Evolutionary conservation across 2,329 filamentous ascomycete genomes (phyloP), one percentile per base, ranked within the genome.

Genomic region (Dactylellina cionopaga): DNA sequence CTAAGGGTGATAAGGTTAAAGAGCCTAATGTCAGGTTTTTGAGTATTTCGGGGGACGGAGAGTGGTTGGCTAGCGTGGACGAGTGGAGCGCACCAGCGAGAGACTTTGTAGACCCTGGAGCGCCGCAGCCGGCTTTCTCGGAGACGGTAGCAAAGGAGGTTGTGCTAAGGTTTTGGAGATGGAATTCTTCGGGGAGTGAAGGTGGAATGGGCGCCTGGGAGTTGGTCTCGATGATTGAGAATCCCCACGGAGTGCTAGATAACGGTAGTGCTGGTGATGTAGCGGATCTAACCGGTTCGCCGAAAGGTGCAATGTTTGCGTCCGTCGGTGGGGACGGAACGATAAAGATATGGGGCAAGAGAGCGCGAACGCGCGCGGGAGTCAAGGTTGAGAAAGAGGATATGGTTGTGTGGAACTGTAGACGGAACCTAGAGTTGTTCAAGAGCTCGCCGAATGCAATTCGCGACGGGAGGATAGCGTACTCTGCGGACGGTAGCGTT

Each of bases 11-110:
- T 55, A 84, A 86, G 3, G 87, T 98, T 52, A 84, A 87, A 11
- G 91, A 96, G 76, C 94, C 95, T 0, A 87, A 90, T 73, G 86
- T 96, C 47, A 89, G 87, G 5, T 86, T 90, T 63, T 83, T 98
- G 54, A 86, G 89, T 43, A 87, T 95, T 76, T 94, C 91, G 43
- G 83, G 85, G 52, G 90, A 98, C 78, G 94, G 94, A 15, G 85
- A 88, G 75, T 98, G 94, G 93, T 85, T 99, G 65, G 93, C 90
- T 3, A 97, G 92, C 1, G 86, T 96, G 0, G 95, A 99, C 79
- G 91, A 93, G 77, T 99, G 95, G 95, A 85, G 86, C 55, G 92
- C 92, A 0, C 87, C 91, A 7, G 81, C 83, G 10, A 83, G 86
- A 70, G 92, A 97, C 78, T 81, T 91, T 11, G 84, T 86, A 37